phyloP scores from a whole-genome alignment of 1,284 basidiomycete genomes.

The Trichosporon sp. region DNA sequence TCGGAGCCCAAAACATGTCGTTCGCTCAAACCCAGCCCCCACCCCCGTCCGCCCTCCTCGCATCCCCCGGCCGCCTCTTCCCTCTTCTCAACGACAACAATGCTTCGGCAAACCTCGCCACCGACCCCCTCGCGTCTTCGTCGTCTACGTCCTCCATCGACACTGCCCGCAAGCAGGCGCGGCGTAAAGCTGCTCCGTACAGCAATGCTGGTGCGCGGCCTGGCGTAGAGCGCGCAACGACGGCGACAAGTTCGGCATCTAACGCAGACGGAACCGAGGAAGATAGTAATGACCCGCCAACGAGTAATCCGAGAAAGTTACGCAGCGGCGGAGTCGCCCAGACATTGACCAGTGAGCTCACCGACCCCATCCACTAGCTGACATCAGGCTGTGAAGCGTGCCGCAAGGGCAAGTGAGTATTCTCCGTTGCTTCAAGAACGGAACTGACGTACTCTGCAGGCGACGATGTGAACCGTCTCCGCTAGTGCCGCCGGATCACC shows the following conservation, averaged over 20 bases:
- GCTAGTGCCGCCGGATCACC: slow-evolving; percentile 47
- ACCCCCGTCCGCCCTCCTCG: not conserved
- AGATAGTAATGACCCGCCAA: not conserved
- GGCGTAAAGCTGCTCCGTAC: slow-evolving; percentile 15
- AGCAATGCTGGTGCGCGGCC: not conserved
- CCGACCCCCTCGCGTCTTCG: not conserved
- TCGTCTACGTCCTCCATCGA: not conserved
- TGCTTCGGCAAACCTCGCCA: not conserved
- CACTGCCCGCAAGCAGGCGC: slow-evolving; percentile 8
- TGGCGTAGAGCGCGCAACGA: slow-evolving; percentile 3
- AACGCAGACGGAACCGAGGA: slow-evolving; percentile 17
- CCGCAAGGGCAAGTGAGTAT: slow-evolving; percentile 43
- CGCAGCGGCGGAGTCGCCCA: not conserved
- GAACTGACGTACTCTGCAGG: slow-evolving; percentile 42
- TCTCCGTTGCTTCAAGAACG: not conserved
- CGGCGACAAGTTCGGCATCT: slow-evolving; percentile 5
- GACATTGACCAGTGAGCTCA: slow-evolving; percentile 1
- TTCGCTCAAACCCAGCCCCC: not conserved
- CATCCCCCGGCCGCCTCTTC: slow-evolving; percentile 4
- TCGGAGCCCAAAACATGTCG: slow-evolving; percentile 7
- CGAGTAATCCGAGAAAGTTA: slow-evolving; percentile 4
- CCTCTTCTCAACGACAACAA: slow-evolving; percentile 7
- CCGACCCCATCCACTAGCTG: not conserved
- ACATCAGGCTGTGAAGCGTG: slow-evolving; percentile 43
- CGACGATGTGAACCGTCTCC: slow-evolving; percentile 52